These are phyloP conservation scores for Tolypocladium pustulatum DNA, from an alignment of 2,329 filamentous ascomycete genomes.

Conservation along the genomic window DNA sequence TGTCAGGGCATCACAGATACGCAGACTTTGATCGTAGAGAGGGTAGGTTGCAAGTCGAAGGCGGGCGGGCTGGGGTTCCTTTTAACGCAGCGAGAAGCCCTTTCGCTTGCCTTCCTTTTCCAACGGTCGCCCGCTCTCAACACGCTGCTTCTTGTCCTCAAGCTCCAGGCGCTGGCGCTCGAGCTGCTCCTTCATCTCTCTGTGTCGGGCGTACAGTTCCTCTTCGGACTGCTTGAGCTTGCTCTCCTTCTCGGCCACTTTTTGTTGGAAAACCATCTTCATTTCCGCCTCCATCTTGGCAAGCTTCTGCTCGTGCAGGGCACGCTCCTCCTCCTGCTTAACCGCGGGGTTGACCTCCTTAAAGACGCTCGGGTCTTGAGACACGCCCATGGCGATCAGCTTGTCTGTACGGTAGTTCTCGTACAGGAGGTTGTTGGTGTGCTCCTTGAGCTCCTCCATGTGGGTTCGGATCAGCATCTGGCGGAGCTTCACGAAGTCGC, in stretches of 20 bases:
- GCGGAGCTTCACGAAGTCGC: slow-evolving; percentile 98
- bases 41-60: slow-evolving; percentile 11
- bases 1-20: slow-evolving; percentile 48
- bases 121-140: slow-evolving; percentile 90
- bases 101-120: slow-evolving; percentile 99
- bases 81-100: slow-evolving; percentile 97
- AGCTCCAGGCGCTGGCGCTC: slow-evolving; percentile 90
- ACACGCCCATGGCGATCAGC: slow-evolving; percentile 95
- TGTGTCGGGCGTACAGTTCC: slow-evolving; percentile 93
- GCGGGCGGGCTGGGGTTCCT: slow-evolving; percentile 8
- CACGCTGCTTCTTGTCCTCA: slow-evolving; percentile 93
- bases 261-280: slow-evolving; percentile 99
- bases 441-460: slow-evolving; percentile 99
- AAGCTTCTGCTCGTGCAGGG: slow-evolving; percentile 97
- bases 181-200: slow-evolving; percentile 99
- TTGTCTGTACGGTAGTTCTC: slow-evolving; percentile 99
- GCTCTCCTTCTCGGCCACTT: slow-evolving; percentile 98
- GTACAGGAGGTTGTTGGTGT: slow-evolving; percentile 98
- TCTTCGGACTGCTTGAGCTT: slow-evolving; percentile 99
- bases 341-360: slow-evolving; percentile 99
- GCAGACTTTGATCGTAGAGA: slow-evolving; percentile 43
- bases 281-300: slow-evolving; percentile 99
- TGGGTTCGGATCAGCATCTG: slow-evolving; percentile 99
- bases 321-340: slow-evolving; percentile 98
- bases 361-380: slow-evolving; percentile 97